Evolutionary conservation across 1,139 yeast genomes (phyloP).

Genomic region (Blastobotrys illinoisensis): DNA sequence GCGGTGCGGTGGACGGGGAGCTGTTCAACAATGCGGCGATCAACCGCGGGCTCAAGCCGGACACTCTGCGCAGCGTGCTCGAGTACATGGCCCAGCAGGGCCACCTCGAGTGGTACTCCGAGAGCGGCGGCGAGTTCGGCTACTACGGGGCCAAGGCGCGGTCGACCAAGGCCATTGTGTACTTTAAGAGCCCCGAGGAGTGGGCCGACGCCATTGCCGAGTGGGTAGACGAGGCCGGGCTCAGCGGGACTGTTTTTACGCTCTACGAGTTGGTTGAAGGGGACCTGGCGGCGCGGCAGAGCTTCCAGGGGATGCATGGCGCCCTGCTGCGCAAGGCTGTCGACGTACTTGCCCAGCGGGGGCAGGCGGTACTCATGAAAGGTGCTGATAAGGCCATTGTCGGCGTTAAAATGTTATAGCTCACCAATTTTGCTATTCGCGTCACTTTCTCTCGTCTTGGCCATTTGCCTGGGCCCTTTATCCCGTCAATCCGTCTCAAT

Average conservation of each 20-base stretch:
- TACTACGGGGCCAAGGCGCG: constrained; percentile 6
- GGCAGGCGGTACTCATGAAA: constrained; percentile 36
- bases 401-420: constrained; percentile 30
- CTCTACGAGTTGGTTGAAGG: constrained; percentile 70
- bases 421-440: no score
- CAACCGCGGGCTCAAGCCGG: constrained; percentile 49
- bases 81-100: constrained; percentile 50
- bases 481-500: no score
- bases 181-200: constrained; percentile 68
- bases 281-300: constrained; percentile 52
- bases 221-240: constrained; percentile 73
- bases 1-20: constrained; percentile 14
- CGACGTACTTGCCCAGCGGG: constrained; percentile 56
- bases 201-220: constrained; percentile 63
- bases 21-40: constrained; percentile 49
- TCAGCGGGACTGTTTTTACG: constrained; percentile 71
- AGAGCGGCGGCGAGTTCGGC: constrained; percentile 12
- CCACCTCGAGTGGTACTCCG: constrained; percentile 44
- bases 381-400: constrained; percentile 32
- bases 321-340: constrained; percentile 51
- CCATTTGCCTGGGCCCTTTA: no score
- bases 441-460: no score
- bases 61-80: constrained; percentile 53
- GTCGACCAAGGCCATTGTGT: constrained; percentile 43
- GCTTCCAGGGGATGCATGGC: constrained; percentile 60